A percentile compares a stretch with the other conserved stretches of the same genome.
Conservation (phyloP, 2,329 filamentous ascomycete species). For the Coniochaeta sp. region DNA sequence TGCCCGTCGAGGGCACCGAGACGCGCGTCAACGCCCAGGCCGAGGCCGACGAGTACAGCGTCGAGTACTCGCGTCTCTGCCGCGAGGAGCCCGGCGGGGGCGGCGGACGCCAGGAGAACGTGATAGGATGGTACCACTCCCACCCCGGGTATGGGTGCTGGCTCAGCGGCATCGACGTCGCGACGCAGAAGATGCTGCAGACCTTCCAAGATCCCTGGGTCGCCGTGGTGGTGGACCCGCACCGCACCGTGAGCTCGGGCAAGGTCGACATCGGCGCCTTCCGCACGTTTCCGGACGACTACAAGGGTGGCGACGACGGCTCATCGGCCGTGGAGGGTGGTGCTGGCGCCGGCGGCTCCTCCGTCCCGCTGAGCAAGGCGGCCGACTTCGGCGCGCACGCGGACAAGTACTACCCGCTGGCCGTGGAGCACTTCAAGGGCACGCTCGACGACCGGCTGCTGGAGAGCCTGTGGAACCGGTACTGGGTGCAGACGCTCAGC, state of each 20-base stretch:
- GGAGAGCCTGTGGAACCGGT: conserved; percentile 94
- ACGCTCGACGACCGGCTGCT: conserved; percentile 81
- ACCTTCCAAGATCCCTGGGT: conserved; percentile 83
- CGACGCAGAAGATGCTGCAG: conserved; percentile 82
- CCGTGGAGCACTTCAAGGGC: conserved; percentile 92
- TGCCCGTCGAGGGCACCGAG: conserved; percentile 97
- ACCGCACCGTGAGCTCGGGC: conserved; percentile 87
- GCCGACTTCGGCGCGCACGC: conserved; percentile 94
- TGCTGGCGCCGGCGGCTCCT: no score
- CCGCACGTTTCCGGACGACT: conserved; percentile 74
- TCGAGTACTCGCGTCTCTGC: conserved; percentile 71
- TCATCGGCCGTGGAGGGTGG: no score
- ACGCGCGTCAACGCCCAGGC: conserved; percentile 93
- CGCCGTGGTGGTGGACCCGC: conserved; percentile 92
- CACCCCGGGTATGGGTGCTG: conserved; percentile 98
- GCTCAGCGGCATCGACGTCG: conserved; percentile 93
- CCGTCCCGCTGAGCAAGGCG: conserved; percentile 86
- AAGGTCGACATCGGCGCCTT: conserved; percentile 98
- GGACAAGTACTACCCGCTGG: conserved; percentile 82
- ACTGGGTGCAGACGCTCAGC: conserved; percentile 94
- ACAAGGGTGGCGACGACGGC: conserved; percentile 43
- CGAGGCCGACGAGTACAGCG: conserved; percentile 95
- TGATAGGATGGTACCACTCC: conserved; percentile 96
- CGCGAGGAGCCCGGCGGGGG: conserved; percentile 52
- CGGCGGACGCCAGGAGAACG: conserved; percentile 70